These are phyloP conservation scores for Sporisorium sorghi DNA, from an alignment of 1,284 basidiomycete species.

Conservation along the genomic window DNA sequence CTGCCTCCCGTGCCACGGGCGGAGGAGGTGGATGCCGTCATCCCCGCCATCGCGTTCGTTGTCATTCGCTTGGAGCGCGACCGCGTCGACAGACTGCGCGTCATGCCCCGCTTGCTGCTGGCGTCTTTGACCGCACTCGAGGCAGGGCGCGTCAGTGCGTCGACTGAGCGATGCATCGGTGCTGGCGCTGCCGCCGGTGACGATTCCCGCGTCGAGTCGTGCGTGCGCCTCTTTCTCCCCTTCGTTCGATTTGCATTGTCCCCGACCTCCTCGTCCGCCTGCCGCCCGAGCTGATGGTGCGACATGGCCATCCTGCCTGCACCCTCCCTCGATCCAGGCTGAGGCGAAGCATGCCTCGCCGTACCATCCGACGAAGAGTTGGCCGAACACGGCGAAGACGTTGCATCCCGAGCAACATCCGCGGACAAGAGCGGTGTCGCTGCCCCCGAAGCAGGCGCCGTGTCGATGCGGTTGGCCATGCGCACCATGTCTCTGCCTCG, in stretches of 20 bases:
- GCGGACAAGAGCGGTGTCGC: conserved; percentile 7
- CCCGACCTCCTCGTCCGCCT: not conserved
- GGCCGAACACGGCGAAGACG: conserved; percentile 17
- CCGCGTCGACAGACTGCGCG: conserved; percentile 21
- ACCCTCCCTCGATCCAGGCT: conserved; percentile 2
- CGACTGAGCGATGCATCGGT: conserved; percentile 21
- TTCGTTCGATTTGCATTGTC: not conserved
- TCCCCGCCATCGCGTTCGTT: not conserved
- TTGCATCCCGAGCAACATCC: not conserved
- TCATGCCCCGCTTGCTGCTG: conserved; percentile 22
- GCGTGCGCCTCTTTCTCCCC: conserved; percentile 7
- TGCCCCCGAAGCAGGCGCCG: conserved; percentile 7
- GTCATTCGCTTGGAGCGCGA: conserved; percentile 18
- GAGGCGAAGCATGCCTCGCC: conserved; percentile 27
- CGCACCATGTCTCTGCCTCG: conserved; percentile 51
- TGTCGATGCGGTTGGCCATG: conserved; percentile 33
- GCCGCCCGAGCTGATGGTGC: conserved; percentile 37
- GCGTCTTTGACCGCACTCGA: not conserved
- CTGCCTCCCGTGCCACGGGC: too few species aligned
- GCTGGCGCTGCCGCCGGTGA: conserved; percentile 14
- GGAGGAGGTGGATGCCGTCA: conserved; percentile 1
- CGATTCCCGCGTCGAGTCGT: conserved; percentile 22
- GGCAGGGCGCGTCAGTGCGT: conserved; percentile 9
- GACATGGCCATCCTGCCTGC: conserved; percentile 23
- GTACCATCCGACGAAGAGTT: conserved; percentile 36